Percentiles rank a stretch among this genome's conserved stretches.
Conservation (phyloP, 2,329 filamentous ascomycete genomes). For the Colletotrichum incanum region DNA sequence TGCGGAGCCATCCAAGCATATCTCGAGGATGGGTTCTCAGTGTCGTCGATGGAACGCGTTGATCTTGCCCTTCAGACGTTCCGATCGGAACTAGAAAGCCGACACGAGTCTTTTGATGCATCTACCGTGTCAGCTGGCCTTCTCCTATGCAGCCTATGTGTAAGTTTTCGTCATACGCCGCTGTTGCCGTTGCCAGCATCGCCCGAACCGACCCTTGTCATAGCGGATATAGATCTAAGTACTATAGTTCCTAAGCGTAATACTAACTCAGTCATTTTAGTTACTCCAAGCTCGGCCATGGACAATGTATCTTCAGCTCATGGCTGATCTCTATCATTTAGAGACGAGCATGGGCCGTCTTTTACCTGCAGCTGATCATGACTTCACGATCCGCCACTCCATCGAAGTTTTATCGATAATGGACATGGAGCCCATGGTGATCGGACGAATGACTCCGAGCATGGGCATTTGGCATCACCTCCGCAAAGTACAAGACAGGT, state of each 20-base stretch:
- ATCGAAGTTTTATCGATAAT: constrained; percentile 44
- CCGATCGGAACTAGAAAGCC: constrained; percentile 37
- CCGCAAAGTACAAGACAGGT: constrained; percentile 36
- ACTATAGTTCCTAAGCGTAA: too few species aligned
- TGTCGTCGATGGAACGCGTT: constrained; percentile 39
- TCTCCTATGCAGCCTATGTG: constrained; percentile 38
- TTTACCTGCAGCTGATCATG: constrained; percentile 19
- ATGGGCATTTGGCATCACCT: constrained; percentile 42
- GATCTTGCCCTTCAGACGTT: constrained; percentile 41
- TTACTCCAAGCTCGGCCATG: constrained; percentile 36
- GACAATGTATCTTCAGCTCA: constrained; percentile 41
- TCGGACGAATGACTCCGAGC: constrained; percentile 35
- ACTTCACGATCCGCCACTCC: constrained; percentile 24
- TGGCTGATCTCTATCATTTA: constrained; percentile 37
- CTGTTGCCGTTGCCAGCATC: not conserved
- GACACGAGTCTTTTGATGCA: constrained; percentile 29
- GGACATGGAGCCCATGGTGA: constrained; percentile 41
- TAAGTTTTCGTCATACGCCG: not conserved
- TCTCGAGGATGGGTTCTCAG: constrained; percentile 38
- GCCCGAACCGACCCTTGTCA: not conserved
- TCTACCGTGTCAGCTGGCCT: constrained; percentile 40
- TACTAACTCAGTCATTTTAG: constrained; percentile 12
- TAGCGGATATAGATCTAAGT: not conserved
- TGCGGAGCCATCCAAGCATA: constrained; percentile 41
- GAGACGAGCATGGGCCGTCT: constrained; percentile 17